phyloP scores from a whole-genome alignment of 176 grass and related monocot genomes.

The Themeda triandra region DNA sequence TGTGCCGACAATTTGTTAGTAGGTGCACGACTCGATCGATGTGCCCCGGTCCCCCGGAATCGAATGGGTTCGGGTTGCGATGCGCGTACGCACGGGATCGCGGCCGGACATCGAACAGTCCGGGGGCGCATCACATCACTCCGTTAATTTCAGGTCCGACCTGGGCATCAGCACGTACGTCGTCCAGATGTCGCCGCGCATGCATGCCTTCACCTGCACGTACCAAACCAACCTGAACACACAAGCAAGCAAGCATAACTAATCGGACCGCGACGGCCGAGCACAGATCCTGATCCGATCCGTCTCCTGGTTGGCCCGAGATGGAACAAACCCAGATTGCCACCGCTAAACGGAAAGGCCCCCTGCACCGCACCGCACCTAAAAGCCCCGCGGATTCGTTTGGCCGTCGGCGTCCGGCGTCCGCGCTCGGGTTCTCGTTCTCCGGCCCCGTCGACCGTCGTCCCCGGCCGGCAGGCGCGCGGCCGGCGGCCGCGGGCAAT shows the following conservation, averaged over 20 bases:
- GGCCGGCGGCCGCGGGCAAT: background rate
- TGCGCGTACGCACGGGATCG: too few relatives aligned
- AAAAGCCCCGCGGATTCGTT: constrained; percentile 15
- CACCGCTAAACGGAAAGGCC: background rate
- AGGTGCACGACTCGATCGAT: too few relatives aligned
- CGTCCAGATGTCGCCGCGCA: background rate
- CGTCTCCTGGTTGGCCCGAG: too few relatives aligned
- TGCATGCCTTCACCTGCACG: constrained; percentile 29
- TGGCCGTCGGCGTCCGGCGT: background rate
- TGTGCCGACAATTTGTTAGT: too few relatives aligned
- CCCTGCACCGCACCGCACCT: background rate
- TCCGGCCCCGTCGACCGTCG: background rate
- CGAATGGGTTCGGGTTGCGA: too few relatives aligned
- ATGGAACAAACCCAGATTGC: background rate
- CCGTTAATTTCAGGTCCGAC: background rate
- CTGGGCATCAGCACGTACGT: background rate
- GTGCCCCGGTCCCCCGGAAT: too few relatives aligned
- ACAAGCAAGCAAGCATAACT: too few relatives aligned
- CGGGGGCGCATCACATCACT: too few relatives aligned
- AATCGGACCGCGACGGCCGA: background rate
- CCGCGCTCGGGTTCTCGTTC: background rate
- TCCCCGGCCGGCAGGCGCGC: too few relatives aligned
- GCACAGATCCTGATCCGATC: background rate
- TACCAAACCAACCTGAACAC: background rate
- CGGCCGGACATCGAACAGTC: too few relatives aligned